Evolutionary conservation across 1,284 basidiomycete genomes (phyloP), one percentile per base, ranked within the genome.

Genomic region (Erythrobasidium hasegawianum): DNA sequence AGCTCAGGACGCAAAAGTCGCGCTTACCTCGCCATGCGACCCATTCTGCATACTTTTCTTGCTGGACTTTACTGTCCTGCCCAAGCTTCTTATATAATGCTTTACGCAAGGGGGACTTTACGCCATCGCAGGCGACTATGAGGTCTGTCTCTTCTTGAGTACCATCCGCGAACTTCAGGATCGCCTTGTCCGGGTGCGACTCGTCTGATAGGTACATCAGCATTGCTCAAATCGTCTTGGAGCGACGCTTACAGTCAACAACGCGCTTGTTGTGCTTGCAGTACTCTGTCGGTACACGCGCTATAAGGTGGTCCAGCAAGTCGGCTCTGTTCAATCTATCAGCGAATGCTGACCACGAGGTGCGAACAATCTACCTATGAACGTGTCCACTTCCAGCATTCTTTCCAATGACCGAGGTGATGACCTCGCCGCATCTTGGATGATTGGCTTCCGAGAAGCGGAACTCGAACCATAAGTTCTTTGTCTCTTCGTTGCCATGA

Each of bases 121-220:
- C 75, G 0, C 76, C 76, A 53, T 77, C 76, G 24, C 67, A 72
- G 4, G 72, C 73, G 40, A 77, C 70, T 14, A 76, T 68, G n/a
- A 77, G 56, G 56, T 77, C 75, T 27, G 57, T 59, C 33, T 59
- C 57, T 52, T 49, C 65, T 27, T 56, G 24, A 14, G 60, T 59
- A 9, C 55, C 54, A 14, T 59, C 60, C 5, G 57, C 45, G 39
- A 69, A 68, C 22, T 67, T 33, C 26, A 67, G 64, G 9, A 68
- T 60, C 2, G 71, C 68, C 13, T 71, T 67, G 10, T 29, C 41
- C 9, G 20, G 11, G 43, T 58, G 58, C n/a, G 69, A 52, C 0
- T 43, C 60, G 54, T 69, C 71, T 43, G 43, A n/a, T n/a, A n/a
- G n/a, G n/a, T n/a, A n/a, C n/a, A n/a, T n/a, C n/a, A n/a, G n/a